These are phyloP conservation scores for Cyberlindnera nakhonratchasimensis DNA, from an alignment of 805 yeast species.

Conservation along the genomic window DNA sequence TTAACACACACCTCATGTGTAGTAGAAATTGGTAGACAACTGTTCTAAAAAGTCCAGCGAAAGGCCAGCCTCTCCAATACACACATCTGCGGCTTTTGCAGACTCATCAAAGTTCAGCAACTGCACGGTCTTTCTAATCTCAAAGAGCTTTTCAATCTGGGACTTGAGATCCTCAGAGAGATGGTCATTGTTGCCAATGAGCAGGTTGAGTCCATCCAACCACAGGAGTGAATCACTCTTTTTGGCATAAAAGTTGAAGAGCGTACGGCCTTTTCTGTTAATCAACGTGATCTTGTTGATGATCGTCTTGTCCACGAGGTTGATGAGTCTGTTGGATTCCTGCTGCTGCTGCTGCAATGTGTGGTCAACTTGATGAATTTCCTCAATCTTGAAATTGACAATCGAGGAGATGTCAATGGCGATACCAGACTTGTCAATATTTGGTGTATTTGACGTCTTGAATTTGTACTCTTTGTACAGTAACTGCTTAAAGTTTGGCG, in stretches of 20 bases:
- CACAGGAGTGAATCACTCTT: constrained; percentile 65
- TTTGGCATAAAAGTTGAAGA: constrained; percentile 66
- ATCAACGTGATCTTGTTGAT: constrained; percentile 54
- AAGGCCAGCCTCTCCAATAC: constrained; percentile 4
- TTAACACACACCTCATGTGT: constrained; percentile 12
- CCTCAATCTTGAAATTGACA: constrained; percentile 45
- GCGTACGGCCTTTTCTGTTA: constrained; percentile 38
- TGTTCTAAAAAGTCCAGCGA: constrained; percentile 18
- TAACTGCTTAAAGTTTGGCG: constrained; percentile 62
- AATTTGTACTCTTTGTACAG: constrained; percentile 56
- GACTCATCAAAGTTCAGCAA: constrained; percentile 29
- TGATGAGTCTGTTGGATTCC: constrained; percentile 43
- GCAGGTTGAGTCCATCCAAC: constrained; percentile 71
- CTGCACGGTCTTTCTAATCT: constrained; percentile 48
- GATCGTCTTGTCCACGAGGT: constrained; percentile 52
- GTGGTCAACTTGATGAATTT: constrained; percentile 45
- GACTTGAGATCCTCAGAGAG: constrained; percentile 42
- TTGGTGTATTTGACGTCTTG: constrained; percentile 47
- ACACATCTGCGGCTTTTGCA: constrained; percentile 2
- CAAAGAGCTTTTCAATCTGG: constrained; percentile 43
- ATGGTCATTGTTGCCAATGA: constrained; percentile 35
- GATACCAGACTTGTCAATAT: constrained; percentile 54
- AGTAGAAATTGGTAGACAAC: constrained; percentile 21
- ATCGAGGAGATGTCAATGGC: constrained; percentile 52
- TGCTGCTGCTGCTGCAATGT: constrained; percentile 34